phyloP scores from a whole-genome alignment of 495 filamentous ascomycete genomes.

The Hypoxylon subgilvum region DNA sequence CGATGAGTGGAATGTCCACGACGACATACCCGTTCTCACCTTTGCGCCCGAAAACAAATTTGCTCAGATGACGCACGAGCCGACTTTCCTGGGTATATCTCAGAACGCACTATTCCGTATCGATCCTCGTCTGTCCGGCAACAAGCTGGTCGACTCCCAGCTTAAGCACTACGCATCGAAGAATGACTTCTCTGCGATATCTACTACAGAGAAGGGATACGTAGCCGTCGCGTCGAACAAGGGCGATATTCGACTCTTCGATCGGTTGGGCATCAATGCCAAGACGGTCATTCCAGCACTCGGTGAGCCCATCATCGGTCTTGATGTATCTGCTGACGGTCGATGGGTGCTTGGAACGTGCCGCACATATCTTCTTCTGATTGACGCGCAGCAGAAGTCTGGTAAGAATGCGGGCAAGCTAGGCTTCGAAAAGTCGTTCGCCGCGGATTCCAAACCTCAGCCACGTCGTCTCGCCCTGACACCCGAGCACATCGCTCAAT shows the following conservation, averaged over 20 bases:
- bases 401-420: conserved; percentile 98
- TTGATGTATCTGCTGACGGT: conserved; percentile 93
- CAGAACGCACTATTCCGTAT: conserved; percentile 91
- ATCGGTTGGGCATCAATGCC: conserved; percentile 93
- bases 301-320: conserved; percentile 90
- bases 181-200: conserved; percentile 92
- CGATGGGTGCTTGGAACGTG: conserved; percentile 95
- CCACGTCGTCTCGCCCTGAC: conserved; percentile 87
- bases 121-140: conserved; percentile 87
- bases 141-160: conserved; percentile 89
- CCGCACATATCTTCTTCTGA: conserved; percentile 90
- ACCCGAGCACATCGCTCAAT: conserved; percentile 91
- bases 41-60: conserved; percentile 98
- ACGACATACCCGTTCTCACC: conserved; percentile 88
- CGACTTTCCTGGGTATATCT: conserved; percentile 91
- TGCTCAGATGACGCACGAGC: conserved; percentile 93
- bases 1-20: conserved; percentile 99
- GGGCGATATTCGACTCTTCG: conserved; percentile 95
- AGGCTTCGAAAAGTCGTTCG: conserved; percentile 92
- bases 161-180: conserved; percentile 95
- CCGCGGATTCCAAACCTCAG: conserved; percentile 89
- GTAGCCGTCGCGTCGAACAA: conserved; percentile 97
- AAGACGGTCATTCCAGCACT: conserved; percentile 97
- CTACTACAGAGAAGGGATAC: conserved; percentile 94
- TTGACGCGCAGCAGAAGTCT: conserved; percentile 86